A percentile compares a stretch with the other conserved stretches of the same genome.
phyloP scores from a whole-genome alignment of 768 basidiomycete species.

The Naganishia vaughanmartiniae region DNA sequence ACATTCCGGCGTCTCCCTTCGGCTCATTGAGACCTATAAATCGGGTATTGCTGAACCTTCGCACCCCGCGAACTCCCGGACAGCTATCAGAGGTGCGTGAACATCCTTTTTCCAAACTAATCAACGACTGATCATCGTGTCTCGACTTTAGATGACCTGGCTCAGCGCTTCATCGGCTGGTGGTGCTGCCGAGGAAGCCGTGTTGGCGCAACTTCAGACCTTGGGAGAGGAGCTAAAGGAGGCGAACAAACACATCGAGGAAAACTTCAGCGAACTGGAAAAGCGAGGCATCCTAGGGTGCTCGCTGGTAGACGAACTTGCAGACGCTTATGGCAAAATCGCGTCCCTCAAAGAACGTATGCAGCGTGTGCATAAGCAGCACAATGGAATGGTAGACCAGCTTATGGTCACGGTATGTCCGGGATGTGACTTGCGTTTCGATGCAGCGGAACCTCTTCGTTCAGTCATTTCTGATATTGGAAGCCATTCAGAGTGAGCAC shows the following conservation, averaged over 20 bases:
- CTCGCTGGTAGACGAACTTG: conserved; percentile 11
- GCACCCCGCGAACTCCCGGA: conserved; percentile 14
- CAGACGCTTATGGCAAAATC: conserved; percentile 12
- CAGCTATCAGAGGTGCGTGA: conserved; percentile 12
- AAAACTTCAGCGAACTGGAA: conserved; percentile 13
- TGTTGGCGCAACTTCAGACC: conserved; percentile 12
- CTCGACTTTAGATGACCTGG: conserved; percentile 3
- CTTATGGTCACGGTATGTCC: conserved; percentile 2
- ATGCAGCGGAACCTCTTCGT: conserved; percentile 1
- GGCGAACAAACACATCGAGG: conserved; percentile 21
- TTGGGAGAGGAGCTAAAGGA: conserved; percentile 16
- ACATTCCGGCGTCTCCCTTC: not conserved
- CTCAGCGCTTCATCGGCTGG: conserved; percentile 11
- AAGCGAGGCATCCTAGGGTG: conserved; percentile 18
- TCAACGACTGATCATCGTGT: not conserved
- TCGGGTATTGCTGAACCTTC: conserved; percentile 7
- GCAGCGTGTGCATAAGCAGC: not conserved
- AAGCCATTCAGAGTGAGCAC: not conserved
- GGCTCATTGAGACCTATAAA: conserved; percentile 6
- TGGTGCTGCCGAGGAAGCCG: conserved; percentile 17
- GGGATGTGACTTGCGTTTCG: conserved; percentile 7
- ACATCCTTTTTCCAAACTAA: no score
- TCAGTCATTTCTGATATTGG: not conserved
- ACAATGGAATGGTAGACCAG: conserved; percentile 2
- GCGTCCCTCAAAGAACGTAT: conserved; percentile 6